Base-by-base conservation (phyloP, 176 grass and related monocot genomes). In the Cenchrus americanus region DNA sequence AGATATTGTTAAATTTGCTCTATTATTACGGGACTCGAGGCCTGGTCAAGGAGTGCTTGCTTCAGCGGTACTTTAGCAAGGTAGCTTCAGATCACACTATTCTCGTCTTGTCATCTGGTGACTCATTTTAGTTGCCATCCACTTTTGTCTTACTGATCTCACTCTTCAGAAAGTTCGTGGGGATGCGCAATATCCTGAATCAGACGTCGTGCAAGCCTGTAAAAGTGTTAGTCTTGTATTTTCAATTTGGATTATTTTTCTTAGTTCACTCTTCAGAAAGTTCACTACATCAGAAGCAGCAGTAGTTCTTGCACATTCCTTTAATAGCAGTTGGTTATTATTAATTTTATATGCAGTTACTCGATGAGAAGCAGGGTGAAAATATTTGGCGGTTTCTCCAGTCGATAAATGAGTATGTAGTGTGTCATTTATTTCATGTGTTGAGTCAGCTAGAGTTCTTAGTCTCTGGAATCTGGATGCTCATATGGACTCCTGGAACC, bases 31-130 rank as follows among this genome's bases (percentile, higher is more conserved):
- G 92, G 13, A 87, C 89, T 73, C 87, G 67, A 85, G 92, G 89
- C 54, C 18, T 97, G 62, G 85, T 90, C 80, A 97, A 89, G 70
- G 90, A 94, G 75, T 82, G 76, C 83, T 78, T 97, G 77, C 92
- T 97, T 87, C 86, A 94, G 63, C 64, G 94, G 54, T 97, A 97
- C 79, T 94, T 97, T 75, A 97, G 94, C 83, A 97, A 97, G 87
- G 94, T 97, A 34, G n/a, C 7, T 51, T 80, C 63, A 82, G 66
- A 59, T 40, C 83, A 84, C 48, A 66, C 61, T 83, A 34, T 77
- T 69, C 50, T 19, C 9, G 26, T 12, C 18, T 52, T 84, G 37
- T 88, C 61, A 49, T 79, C 17, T 71, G 40, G 55, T 61, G 37
- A 63, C 21, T 65, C 17, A 47, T 62, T 62, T 53, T 52, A 62